These are phyloP conservation scores for Fusarium stilboides DNA, from an alignment of 2,329 filamentous ascomycete species.

Conservation along the genomic window DNA sequence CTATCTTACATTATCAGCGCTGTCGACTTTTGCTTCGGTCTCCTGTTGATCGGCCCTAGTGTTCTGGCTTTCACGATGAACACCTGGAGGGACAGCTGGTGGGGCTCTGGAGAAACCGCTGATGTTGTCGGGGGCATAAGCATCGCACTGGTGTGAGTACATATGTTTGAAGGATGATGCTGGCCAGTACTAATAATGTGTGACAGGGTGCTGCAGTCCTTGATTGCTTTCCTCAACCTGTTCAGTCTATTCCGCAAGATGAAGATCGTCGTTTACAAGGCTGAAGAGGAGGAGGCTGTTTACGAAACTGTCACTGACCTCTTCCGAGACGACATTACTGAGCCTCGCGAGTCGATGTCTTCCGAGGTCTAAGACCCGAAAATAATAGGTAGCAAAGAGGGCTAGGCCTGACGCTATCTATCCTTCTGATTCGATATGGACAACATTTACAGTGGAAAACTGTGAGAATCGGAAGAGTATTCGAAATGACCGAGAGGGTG, in stretches of 20 bases:
- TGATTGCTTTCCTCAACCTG: constrained; percentile 30
- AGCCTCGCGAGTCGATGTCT: constrained; percentile 40
- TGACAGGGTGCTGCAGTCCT: constrained; percentile 32
- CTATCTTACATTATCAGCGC: constrained; percentile 32
- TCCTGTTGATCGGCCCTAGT: constrained; percentile 39
- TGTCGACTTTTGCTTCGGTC: constrained; percentile 38
- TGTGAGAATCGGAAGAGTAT: not conserved
- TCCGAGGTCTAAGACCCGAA: constrained; percentile 26
- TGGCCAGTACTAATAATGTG: not conserved
- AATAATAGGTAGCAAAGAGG: not conserved
- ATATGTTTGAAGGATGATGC: not conserved
- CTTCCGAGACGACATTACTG: constrained; percentile 40
- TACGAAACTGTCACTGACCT: constrained; percentile 27
- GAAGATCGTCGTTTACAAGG: constrained; percentile 38
- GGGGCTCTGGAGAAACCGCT: not conserved
- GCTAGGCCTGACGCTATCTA: not conserved
- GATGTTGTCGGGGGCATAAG: constrained; percentile 21
- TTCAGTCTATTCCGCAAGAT: constrained; percentile 41
- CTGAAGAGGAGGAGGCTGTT: constrained; percentile 33
- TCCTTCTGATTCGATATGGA: not conserved
- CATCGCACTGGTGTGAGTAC: constrained; percentile 43
- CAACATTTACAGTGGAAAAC: not conserved
- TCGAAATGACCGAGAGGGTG: not conserved
- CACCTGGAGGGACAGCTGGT: constrained; percentile 6
- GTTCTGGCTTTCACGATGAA: constrained; percentile 22